Conservation (phyloP, 345 rosid species). For the Populus nigra region DNA sequence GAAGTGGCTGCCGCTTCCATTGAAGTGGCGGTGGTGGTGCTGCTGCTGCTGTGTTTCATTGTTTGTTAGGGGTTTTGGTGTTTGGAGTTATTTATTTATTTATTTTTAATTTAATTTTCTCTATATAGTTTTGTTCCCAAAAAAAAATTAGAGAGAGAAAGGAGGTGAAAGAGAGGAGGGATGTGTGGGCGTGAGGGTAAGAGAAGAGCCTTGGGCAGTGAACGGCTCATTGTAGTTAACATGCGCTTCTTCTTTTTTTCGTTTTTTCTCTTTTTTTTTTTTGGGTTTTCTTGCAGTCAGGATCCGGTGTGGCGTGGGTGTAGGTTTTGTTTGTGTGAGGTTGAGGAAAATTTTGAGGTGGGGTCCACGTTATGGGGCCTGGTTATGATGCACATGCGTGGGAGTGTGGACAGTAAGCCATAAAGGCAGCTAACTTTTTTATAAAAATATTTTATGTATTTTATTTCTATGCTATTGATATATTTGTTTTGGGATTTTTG, state of each 20-base stretch:
- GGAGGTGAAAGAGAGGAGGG: neutral
- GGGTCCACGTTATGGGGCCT: neutral
- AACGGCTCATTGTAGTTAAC: conserved; percentile 38
- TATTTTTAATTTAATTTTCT: neutral
- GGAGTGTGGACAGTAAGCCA: neutral
- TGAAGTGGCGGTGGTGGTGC: conserved; percentile 50
- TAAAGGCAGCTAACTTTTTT: neutral
- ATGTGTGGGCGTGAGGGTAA: conserved; percentile 26
- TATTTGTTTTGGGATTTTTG: no score
- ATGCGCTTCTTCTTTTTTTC: conserved; percentile 7
- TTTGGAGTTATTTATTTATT: neutral
- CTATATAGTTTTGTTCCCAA: neutral
- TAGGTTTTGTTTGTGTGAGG: neutral
- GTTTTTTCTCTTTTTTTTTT: neutral
- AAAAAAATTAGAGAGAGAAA: conserved; percentile 8
- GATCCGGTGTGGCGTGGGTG: neutral
- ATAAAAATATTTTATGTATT: no score
- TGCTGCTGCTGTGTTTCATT: neutral
- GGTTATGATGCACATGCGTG: neutral
- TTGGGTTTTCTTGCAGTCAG: neutral
- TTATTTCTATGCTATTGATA: no score
- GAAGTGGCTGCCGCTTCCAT: conserved; percentile 57
- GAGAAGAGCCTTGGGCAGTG: conserved; percentile 22
- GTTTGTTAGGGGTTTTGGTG: neutral
- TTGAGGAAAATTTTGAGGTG: neutral